Base-by-base conservation (phyloP, 192 early-diverging fungal genomes). In the Coemansia sp. region DNA sequence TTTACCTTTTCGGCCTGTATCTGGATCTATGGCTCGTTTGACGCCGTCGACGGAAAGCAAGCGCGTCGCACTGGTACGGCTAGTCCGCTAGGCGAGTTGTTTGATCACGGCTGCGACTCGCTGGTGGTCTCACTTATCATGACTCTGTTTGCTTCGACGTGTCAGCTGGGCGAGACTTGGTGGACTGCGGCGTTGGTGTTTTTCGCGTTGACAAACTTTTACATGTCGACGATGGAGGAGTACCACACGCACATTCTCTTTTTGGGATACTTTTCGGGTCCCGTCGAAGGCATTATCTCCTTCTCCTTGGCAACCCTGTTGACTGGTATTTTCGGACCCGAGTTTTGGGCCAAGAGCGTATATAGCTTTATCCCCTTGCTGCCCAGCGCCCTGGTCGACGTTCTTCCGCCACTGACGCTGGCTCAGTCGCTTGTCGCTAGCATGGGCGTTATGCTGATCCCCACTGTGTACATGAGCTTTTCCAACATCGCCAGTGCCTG, bases 1-100 rank as follows among this genome's bases (percentile, higher is more conserved):
- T 89, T 85, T 85, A 86, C 87, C 86, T 93, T 88, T 79, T 81
- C 87, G 52, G 67, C 91, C 43, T 94, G 95, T 29, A 77, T 98
- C 16, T 98, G 92, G 78, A 82, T 93, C 16, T 98, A 98, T 78
- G 93, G 92, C 73, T 93, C 91, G 27, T 87, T 96, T 62, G 96
- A 98, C 75, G 94, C 94, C 33, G 93, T 98, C 77, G 96, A 98
- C 71, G 96, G 96, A 24, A 97, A 97, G 80, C 96, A 98, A 78
- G 96, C 96, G 22, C 87, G 96, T 55, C 86, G 94, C 55, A 97
- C 95, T 22, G 92, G 92, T 54, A 87, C 93, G 8, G 90, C 90
- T 0, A 93, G 94, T 22, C 96, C 96, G 22, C 73, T 98, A 65
- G 96, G 96, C 29, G 96, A 98, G 86, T 81, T 98, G 54, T 98